A percentile compares a stretch with the other conserved stretches of the same genome.
These are phyloP conservation scores for Trametes polyzona DNA, from an alignment of 1,284 basidiomycete genomes.

Conservation along the genomic window DNA sequence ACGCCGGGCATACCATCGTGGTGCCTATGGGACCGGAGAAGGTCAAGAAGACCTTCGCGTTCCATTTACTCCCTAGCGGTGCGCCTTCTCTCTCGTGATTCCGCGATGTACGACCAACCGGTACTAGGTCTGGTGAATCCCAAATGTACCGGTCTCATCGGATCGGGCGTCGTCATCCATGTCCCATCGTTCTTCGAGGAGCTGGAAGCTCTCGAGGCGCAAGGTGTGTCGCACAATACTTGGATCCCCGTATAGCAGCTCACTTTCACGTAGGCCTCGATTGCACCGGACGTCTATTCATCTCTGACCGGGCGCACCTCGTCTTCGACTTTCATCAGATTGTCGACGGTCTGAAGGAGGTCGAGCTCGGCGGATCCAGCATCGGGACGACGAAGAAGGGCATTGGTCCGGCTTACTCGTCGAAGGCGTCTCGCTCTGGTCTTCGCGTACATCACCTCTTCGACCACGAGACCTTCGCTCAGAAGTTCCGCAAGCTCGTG, in stretches of 20 bases:
- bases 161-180: constrained; percentile 94
- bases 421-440: constrained; percentile 96
- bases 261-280: constrained; percentile 72
- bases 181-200: constrained; percentile 95
- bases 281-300: constrained; percentile 85
- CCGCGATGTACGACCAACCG: background rate
- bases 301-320: constrained; percentile 96
- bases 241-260: background rate
- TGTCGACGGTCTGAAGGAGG: constrained; percentile 97
- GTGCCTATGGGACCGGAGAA: constrained; percentile 73
- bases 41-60: constrained; percentile 85
- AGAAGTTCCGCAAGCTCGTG: constrained; percentile 94
- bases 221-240: constrained; percentile 59
- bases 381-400: constrained; percentile 99
- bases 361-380: constrained; percentile 92
- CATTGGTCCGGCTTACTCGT: constrained; percentile 98
- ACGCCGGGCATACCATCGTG: constrained; percentile 98
- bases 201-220: constrained; percentile 83
- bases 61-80: constrained; percentile 96
- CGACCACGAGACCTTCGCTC: constrained; percentile 84
- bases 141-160: constrained; percentile 86
- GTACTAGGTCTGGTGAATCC: constrained; percentile 86
- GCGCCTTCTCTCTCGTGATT: constrained; percentile 34
- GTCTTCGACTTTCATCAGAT: constrained; percentile 99
- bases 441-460: constrained; percentile 97